Conservation (phyloP, 1,284 basidiomycete genomes). For the Apiotrichum gamsii region DNA sequence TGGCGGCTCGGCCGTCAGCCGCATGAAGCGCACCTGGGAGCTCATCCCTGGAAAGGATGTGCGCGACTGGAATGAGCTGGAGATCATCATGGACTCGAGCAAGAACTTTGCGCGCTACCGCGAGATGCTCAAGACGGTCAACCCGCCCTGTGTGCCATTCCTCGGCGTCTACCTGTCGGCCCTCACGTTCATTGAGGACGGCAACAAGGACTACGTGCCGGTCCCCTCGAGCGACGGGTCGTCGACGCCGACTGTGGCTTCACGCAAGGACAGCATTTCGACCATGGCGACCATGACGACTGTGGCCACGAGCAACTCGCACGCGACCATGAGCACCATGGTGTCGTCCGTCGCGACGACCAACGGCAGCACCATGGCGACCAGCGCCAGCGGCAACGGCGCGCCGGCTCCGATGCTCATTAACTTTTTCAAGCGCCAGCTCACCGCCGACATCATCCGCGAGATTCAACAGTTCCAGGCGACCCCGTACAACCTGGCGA, state of each 20-base stretch:
- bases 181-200: constrained; percentile 95
- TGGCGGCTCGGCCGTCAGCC: constrained; percentile 84
- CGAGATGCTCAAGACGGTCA: constrained; percentile 72
- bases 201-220: constrained; percentile 76
- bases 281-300: neutral
- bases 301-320: constrained; percentile 1
- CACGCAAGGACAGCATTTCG: neutral
- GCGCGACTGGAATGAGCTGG: constrained; percentile 57
- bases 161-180: constrained; percentile 94
- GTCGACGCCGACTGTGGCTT: constrained; percentile 4
- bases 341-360: constrained; percentile 1
- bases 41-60: constrained; percentile 46
- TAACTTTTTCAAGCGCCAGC: constrained; percentile 93
- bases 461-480: constrained; percentile 96
- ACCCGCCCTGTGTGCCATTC: constrained; percentile 95
- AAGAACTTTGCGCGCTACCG: constrained; percentile 94
- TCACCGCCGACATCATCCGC: constrained; percentile 87
- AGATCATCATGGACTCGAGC: constrained; percentile 76
- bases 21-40: constrained; percentile 83
- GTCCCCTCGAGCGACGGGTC: constrained; percentile 34
- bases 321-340: constrained; percentile 8
- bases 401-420: constrained; percentile 52
- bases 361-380: constrained; percentile 1
- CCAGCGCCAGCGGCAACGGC: neutral
- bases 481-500: constrained; percentile 76